Evolutionary conservation across 202 grass and related monocot genomes (phyloP).

Genomic region (Saccharum hybrid): DNA sequence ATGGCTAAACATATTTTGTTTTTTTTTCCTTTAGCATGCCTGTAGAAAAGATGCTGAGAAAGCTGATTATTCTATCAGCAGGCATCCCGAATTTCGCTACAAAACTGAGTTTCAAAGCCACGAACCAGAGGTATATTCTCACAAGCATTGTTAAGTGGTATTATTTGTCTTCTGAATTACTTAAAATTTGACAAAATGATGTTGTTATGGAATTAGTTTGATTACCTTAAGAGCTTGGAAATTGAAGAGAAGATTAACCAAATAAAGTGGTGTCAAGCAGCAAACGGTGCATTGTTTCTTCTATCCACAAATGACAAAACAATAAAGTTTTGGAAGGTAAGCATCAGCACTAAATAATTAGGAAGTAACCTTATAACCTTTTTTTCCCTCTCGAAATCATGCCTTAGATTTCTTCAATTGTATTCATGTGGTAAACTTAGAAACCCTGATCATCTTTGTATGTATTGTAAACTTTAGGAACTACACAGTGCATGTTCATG

Average conservation of each 20-base stretch:
- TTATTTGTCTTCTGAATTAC: conserved; percentile 38
- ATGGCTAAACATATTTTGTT: conserved; percentile 47
- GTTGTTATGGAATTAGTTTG: conserved; percentile 67
- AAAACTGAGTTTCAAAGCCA: conserved; percentile 98
- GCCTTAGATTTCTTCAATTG: conserved; percentile 23
- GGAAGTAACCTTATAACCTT: conserved; percentile 34
- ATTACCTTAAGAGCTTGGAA: conserved; percentile 98
- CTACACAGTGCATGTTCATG: not conserved
- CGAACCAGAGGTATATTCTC: conserved; percentile 81
- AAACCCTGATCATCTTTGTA: not conserved
- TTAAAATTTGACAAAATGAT: conserved; percentile 47
- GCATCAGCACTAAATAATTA: conserved; percentile 29
- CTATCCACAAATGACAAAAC: conserved; percentile 96
- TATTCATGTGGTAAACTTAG: conserved; percentile 23
- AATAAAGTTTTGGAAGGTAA: conserved; percentile 97
- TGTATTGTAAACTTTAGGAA: not conserved
- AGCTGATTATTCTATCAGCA: conserved; percentile 69
- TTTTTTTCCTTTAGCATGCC: conserved; percentile 48
- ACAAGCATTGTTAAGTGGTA: conserved; percentile 30
- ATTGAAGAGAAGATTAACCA: conserved; percentile 99
- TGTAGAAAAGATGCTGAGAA: conserved; percentile 81
- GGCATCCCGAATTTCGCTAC: conserved; percentile 86
- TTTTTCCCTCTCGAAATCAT: not conserved
- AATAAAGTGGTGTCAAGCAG: conserved; percentile 84
- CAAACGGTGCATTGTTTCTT: conserved; percentile 79